phyloP scores from a whole-genome alignment of 116 monocot species.

The Papilionanthe hybrid region DNA sequence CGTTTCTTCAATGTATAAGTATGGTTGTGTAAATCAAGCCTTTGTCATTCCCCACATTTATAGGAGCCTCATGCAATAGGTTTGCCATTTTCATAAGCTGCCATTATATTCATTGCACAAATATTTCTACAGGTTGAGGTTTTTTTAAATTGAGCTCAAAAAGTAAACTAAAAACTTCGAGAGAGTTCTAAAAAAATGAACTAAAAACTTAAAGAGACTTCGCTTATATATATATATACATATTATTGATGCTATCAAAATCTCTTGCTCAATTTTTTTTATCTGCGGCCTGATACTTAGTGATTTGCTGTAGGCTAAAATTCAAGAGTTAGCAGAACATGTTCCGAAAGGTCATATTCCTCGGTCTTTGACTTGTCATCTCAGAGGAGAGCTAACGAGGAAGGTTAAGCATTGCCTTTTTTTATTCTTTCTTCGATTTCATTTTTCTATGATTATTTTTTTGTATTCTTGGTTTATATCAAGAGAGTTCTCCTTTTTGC shows the following conservation, averaged over 20 bases:
- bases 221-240: neutral
- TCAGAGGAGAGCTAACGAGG: slow-evolving; percentile 91
- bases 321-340: slow-evolving; percentile 98
- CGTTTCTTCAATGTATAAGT: neutral
- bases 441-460: neutral
- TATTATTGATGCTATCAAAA: neutral
- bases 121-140: neutral
- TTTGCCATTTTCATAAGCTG: neutral
- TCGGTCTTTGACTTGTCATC: slow-evolving; percentile 87
- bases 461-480: neutral
- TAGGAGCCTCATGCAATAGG: neutral
- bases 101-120: neutral
- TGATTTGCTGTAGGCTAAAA: slow-evolving; percentile 54
- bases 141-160: neutral
- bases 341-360: slow-evolving; percentile 99
- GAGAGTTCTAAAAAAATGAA: no score
- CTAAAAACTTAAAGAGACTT: no score
- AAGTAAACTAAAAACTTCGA: neutral
- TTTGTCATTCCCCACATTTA: no score
- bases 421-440: neutral
- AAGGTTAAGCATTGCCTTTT: slow-evolving; percentile 47
- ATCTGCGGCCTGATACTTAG: neutral
- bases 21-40: no score
- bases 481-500: neutral
- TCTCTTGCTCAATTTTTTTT: neutral